These are phyloP conservation scores for Suhomyces canberraensis DNA, from an alignment of 805 yeast genomes.

Conservation along the genomic window DNA sequence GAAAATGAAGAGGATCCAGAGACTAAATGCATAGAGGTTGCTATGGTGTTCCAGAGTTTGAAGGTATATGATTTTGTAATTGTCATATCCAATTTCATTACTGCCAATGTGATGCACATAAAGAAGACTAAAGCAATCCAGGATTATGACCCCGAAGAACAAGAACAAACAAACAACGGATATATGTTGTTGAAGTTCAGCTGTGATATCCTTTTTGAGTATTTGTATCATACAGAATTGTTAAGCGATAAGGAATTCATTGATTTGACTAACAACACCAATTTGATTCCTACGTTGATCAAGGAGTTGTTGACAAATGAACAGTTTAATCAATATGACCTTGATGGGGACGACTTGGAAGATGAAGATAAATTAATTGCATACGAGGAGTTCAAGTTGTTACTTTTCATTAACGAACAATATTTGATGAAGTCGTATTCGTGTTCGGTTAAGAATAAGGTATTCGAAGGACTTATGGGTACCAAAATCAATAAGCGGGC, in stretches of 20 bases:
- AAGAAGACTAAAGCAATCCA: background rate
- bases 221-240: conserved; percentile 33
- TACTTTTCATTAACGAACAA: conserved; percentile 82
- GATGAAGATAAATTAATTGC: conserved; percentile 54
- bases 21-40: conserved; percentile 9
- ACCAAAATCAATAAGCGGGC: conserved; percentile 6
- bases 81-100: conserved; percentile 29
- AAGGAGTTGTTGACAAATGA: conserved; percentile 30
- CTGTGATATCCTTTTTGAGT: conserved; percentile 42
- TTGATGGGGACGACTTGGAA: conserved; percentile 36
- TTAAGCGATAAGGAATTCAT: conserved; percentile 34
- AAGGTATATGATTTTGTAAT: conserved; percentile 58
- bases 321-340: conserved; percentile 32
- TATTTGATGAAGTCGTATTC: conserved; percentile 61
- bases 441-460: conserved; percentile 39
- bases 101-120: conserved; percentile 22
- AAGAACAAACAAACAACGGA: background rate
- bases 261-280: conserved; percentile 22
- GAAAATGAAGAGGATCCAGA: conserved; percentile 22
- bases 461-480: conserved; percentile 50
- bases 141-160: background rate
- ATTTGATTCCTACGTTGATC: conserved; percentile 28
- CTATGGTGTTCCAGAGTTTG: conserved; percentile 35
- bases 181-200: conserved; percentile 35
- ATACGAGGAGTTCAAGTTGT: conserved; percentile 63